These are phyloP conservation scores for Magnaporthiopsis incrustans DNA, from an alignment of 2,329 filamentous ascomycete genomes.

Conservation along the genomic window DNA sequence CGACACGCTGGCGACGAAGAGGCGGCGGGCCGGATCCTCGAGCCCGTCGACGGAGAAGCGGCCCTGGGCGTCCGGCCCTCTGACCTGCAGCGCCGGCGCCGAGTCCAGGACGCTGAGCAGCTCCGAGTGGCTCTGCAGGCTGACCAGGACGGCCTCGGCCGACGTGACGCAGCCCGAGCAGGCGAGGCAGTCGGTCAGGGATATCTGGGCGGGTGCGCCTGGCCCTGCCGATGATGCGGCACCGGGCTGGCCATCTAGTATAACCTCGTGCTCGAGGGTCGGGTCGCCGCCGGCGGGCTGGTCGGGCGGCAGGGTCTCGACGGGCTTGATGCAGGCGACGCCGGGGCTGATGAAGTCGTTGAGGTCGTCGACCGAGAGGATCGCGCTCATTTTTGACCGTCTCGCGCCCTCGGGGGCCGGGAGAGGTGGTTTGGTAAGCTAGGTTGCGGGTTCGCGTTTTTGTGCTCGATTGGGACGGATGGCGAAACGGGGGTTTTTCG, in stretches of 20 bases:
- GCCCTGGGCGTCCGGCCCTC: conserved; percentile 24
- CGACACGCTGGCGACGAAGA: conserved; percentile 89
- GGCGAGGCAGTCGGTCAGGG: conserved; percentile 91
- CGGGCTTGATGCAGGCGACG: conserved; percentile 95
- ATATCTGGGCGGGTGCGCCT: conserved; percentile 73
- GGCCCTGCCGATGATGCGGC: conserved; percentile 32
- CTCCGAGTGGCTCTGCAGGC: conserved; percentile 86
- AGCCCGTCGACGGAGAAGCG: conserved; percentile 38
- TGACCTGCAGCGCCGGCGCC: conserved; percentile 40
- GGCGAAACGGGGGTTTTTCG: background rate
- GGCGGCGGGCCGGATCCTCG: conserved; percentile 53
- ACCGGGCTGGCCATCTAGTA: conserved; percentile 70
- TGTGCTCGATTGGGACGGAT: background rate
- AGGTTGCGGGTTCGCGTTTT: background rate
- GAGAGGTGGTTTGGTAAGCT: background rate
- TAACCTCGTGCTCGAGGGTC: conserved; percentile 68
- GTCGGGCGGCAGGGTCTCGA: conserved; percentile 76
- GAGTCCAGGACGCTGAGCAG: conserved; percentile 76
- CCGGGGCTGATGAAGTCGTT: conserved; percentile 99
- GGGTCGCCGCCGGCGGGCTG: conserved; percentile 27
- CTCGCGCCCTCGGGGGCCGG: background rate
- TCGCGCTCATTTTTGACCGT: conserved; percentile 71
- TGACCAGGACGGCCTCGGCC: conserved; percentile 93
- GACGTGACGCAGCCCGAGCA: conserved; percentile 97
- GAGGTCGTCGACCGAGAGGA: conserved; percentile 90